Evolutionary conservation across 2,329 filamentous ascomycete species (phyloP), one percentile per base, ranked within the genome.

Genomic region (Stemphylium beticola): DNA sequence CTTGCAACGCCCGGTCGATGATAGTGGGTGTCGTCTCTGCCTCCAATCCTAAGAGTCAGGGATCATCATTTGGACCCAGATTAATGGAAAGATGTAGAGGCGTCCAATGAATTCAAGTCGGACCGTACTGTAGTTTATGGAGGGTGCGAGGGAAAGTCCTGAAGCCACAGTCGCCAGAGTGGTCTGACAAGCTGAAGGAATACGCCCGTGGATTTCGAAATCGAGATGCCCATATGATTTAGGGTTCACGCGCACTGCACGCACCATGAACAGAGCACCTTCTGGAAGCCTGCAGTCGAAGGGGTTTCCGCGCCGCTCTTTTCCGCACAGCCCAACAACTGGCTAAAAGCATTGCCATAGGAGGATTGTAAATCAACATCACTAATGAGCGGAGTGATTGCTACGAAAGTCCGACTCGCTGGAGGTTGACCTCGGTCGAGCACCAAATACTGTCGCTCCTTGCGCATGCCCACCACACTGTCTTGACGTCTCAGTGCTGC

Each of bases 221-320:
- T 15, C 31, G 22, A 37, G 34, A 39, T 34, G 36, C 26, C 6
- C 36, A 46, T 31, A 14, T 45, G 36, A 17, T 40, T 45, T 31
- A 31, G 18, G 42, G 47, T 22, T 20, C 40, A 42, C 46, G 31
- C 42, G n/a, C n/a, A 57, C 50, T 49, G 51, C 43, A 39, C 58
- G 46, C 37, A 24, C 9, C 31, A 4, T 39, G 52, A 20, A 33
- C 38, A 43, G 34, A 22, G 47, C 46, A 43, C 17, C 44, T 61
- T 62, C 57, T 56, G 43, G 56, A 65, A 62, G 45, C 20, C 48
- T 51, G 55, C 45, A 37, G 44, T 52, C 37, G 53, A 60, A 60
- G 53, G 32, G 17, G n/a, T 46, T 31, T 36, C 41, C 11, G 20
- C 38, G 39, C 34, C 22, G 29, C 18, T 32, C 39, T 10, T 31